Evolutionary conservation across 2,329 filamentous ascomycete species (phyloP).

Genomic region (Pochonia chlamydosporia): DNA sequence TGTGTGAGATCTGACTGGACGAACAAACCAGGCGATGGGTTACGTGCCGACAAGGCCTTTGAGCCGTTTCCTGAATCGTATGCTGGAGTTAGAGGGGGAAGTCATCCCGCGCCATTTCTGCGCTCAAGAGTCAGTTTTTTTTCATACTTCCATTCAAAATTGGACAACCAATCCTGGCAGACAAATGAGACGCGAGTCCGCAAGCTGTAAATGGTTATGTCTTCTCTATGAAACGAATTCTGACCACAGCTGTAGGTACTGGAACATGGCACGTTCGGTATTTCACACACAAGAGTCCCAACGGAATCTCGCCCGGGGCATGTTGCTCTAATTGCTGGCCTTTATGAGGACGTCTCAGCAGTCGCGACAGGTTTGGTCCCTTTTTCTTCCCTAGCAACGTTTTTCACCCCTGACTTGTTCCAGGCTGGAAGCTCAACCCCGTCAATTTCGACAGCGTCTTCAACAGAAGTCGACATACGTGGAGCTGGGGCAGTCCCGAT

Average conservation of each 20-base stretch:
- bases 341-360: slow-evolving; percentile 97
- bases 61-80: slow-evolving; percentile 88
- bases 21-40: slow-evolving; percentile 64
- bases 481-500: slow-evolving; percentile 98
- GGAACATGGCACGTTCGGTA: slow-evolving; percentile 87
- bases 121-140: slow-evolving; percentile 88
- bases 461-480: slow-evolving; percentile 92
- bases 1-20: not conserved
- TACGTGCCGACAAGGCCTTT: slow-evolving; percentile 97
- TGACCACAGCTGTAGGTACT: no score
- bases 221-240: no score
- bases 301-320: slow-evolving; percentile 95
- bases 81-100: slow-evolving; percentile 58
- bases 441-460: slow-evolving; percentile 99
- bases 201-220: no score
- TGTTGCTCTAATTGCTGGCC: slow-evolving; percentile 89
- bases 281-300: slow-evolving; percentile 93
- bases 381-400: no score
- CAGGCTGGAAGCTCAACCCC: slow-evolving; percentile 97
- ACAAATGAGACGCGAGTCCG: no score
- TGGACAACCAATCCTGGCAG: no score
- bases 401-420: no score
- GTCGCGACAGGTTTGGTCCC: slow-evolving; percentile 95
- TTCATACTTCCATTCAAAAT: no score
- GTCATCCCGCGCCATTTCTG: slow-evolving; percentile 83